Evolutionary conservation across 2,329 filamentous ascomycete genomes (phyloP).

Genomic region (Tolypocladium paradoxum): DNA sequence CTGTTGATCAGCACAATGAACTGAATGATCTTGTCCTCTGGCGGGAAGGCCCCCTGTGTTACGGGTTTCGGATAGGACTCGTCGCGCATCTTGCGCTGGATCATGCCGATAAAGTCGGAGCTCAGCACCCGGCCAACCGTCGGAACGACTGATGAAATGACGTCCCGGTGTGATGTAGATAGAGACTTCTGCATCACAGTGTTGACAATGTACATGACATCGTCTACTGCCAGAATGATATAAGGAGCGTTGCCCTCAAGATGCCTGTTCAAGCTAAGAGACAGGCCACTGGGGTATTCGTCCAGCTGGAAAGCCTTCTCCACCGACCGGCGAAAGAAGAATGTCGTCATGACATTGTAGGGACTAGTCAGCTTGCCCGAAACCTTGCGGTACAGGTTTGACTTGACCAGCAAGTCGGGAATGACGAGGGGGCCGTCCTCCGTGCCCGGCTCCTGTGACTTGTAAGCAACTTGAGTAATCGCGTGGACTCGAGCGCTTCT

Average conservation of each 20-base stretch:
- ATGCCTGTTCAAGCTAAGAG: conserved; percentile 60
- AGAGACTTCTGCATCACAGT: conserved; percentile 79
- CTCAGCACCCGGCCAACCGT: conserved; percentile 71
- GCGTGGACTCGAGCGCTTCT: conserved; percentile 15
- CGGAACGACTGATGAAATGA: conserved; percentile 69
- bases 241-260: conserved; percentile 73
- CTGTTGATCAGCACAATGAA: conserved; percentile 95
- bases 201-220: conserved; percentile 98
- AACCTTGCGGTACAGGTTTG: conserved; percentile 71
- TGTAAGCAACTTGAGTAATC: conserved; percentile 5
- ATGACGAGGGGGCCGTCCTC: conserved; percentile 49
- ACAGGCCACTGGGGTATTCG: conserved; percentile 71
- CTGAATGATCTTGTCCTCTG: conserved; percentile 76
- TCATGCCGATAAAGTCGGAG: conserved; percentile 90
- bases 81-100: conserved; percentile 94
- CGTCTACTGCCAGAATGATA: conserved; percentile 91
- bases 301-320: conserved; percentile 97
- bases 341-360: conserved; percentile 87
- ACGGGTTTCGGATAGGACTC: conserved; percentile 79
- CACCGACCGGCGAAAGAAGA: conserved; percentile 92
- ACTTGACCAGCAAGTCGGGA: conserved; percentile 67
- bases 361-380: conserved; percentile 62
- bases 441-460: conserved; percentile 36
- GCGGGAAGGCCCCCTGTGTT: conserved; percentile 70
- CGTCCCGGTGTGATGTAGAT: conserved; percentile 70